Percentiles rank a stretch among this genome's conserved stretches.
These are phyloP conservation scores for Camillea tinctor DNA, from an alignment of 2,329 filamentous ascomycete species.

Conservation along the genomic window DNA sequence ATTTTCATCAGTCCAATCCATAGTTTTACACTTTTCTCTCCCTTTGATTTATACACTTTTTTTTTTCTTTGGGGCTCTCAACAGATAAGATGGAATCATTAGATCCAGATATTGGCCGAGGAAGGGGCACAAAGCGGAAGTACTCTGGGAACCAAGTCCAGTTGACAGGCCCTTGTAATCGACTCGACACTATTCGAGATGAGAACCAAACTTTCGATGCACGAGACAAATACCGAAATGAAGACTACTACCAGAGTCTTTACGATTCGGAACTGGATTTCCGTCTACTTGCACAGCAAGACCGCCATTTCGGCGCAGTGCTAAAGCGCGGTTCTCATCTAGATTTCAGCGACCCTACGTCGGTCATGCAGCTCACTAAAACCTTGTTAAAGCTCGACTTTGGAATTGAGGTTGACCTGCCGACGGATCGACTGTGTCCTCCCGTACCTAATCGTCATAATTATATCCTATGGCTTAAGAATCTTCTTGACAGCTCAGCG, in stretches of 20 bases:
- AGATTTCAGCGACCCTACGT: conserved; percentile 76
- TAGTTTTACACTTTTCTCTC: no score
- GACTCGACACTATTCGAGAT: not conserved
- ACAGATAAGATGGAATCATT: not conserved
- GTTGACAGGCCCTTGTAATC: not conserved
- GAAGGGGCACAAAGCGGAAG: not conserved
- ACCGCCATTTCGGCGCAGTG: conserved; percentile 24
- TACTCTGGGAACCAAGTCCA: not conserved
- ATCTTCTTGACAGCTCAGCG: conserved; percentile 70
- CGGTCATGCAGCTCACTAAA: conserved; percentile 79
- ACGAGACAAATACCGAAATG: conserved; percentile 4
- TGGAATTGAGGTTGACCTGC: conserved; percentile 66
- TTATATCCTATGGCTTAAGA: conserved; percentile 87
- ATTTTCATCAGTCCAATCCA: not conserved
- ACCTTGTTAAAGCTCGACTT: conserved; percentile 77
- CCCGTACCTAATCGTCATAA: conserved; percentile 78
- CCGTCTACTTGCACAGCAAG: conserved; percentile 20
- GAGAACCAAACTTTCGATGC: not conserved
- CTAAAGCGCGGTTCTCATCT: conserved; percentile 48
- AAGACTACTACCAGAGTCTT: conserved; percentile 25
- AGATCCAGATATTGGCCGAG: not conserved
- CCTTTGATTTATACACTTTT: no score
- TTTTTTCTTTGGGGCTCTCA: not conserved
- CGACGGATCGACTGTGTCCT: conserved; percentile 78
- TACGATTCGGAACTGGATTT: conserved; percentile 29